phyloP scores from a whole-genome alignment of 2,329 filamentous ascomycete species.

The Rhynchosporium agropyri region DNA sequence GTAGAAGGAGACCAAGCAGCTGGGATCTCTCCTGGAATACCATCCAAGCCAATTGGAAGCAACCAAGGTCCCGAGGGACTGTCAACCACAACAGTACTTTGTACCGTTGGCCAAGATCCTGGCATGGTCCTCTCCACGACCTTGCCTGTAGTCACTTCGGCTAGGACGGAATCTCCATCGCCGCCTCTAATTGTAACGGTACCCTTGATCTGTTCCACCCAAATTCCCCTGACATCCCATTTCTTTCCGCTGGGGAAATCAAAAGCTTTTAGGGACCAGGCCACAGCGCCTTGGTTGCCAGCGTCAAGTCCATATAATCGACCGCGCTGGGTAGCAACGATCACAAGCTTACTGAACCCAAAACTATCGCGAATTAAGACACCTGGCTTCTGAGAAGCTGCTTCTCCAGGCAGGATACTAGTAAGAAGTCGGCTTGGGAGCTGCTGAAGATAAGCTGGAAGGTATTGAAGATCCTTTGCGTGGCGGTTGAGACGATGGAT shows the following conservation, averaged over 20 bases:
- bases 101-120: slow-evolving; percentile 46
- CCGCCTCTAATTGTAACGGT: slow-evolving; percentile 42
- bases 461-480: slow-evolving; percentile 71
- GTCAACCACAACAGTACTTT: slow-evolving; percentile 56
- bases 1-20: slow-evolving; percentile 53
- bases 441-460: slow-evolving; percentile 72
- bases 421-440: slow-evolving; percentile 70
- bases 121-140: slow-evolving; percentile 49
- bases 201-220: slow-evolving; percentile 59
- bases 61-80: slow-evolving; percentile 56
- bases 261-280: slow-evolving; percentile 73
- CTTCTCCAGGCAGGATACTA: slow-evolving; percentile 57
- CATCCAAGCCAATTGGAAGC: slow-evolving; percentile 55
- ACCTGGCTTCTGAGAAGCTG: slow-evolving; percentile 48
- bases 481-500: slow-evolving; percentile 85
- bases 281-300: slow-evolving; percentile 69
- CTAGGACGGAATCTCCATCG: slow-evolving; percentile 63
- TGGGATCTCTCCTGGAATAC: slow-evolving; percentile 52
- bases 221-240: slow-evolving; percentile 71
- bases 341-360: slow-evolving; percentile 83
- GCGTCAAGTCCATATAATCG: slow-evolving; percentile 80
- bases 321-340: slow-evolving; percentile 79
- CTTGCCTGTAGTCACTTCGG: slow-evolving; percentile 56
- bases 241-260: slow-evolving; percentile 56
- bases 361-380: slow-evolving; percentile 72